Evolutionary conservation across 257 asterid species (phyloP), one percentile per base, ranked within the genome.

Genomic region (Dorcoceras hygrometricum): DNA sequence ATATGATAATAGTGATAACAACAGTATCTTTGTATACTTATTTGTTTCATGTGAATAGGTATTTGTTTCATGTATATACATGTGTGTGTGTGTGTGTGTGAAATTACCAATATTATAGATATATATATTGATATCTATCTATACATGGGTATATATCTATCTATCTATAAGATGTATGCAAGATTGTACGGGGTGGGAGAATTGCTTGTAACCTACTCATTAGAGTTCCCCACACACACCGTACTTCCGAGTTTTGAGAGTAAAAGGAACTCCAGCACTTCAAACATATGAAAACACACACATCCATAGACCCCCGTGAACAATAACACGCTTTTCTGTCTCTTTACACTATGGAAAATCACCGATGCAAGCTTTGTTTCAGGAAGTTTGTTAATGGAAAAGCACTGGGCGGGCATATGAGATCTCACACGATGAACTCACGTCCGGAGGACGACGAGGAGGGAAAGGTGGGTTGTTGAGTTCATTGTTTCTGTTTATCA

Each of bases 361-460:
- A 84, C 76, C 79, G 79, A 68, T 93, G 99, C 79, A 90, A 80
- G 27, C 77, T 93, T 25, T 93, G 99, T 71, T 80, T 62, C 48
- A 79, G 87, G 65, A 82, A 28, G 22, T 93, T 90, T 48, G 79
- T 71, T 16, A 86, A 82, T 76, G 97, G 98, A 0, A 87, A 86
- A 79, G 96, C 98, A 74, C 62, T 92, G 5, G 98, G 98, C 14
- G 96, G 97, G 7, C 98, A 92, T 78, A 88, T 87, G 98, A 92
- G 95, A 86, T 92, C 93, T 53, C 98, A 92, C 79, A 76, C 78
- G 82, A 77, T 81, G 87, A 76, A 68, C 70, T 77, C 72, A 3
- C 62, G 71, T 23, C 77, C 76, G 3, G 76, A 71, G 29, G 73
- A 19, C 23, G 70, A 68, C 23, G 57, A 23, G 48, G 46, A 9